Conservation (phyloP, 768 basidiomycete species). For the Rhodotorula graminis region DNA sequence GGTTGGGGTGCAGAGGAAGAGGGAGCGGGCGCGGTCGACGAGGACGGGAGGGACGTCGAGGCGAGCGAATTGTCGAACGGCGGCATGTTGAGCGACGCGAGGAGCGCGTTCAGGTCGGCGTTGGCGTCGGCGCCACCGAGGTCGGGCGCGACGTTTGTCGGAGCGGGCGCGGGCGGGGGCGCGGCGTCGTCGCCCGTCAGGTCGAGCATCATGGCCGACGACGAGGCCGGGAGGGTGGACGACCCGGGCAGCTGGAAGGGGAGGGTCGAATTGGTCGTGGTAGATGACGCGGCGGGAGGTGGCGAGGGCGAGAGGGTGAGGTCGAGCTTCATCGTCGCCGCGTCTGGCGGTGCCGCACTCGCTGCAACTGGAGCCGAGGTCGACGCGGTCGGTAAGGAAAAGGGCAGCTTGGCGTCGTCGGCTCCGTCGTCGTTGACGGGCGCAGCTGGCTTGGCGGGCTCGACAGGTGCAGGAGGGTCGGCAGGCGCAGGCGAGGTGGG, state of each 20-base stretch:
- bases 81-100: slow-evolving; percentile 21
- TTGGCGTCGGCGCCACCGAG: background rate
- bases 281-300: background rate
- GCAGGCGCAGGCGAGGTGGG: background rate
- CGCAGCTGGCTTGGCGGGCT: background rate
- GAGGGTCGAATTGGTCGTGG: background rate
- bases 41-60: background rate
- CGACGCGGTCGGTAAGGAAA: background rate
- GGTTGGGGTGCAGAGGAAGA: background rate
- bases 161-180: background rate
- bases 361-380: background rate
- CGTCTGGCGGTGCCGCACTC: background rate
- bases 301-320: slow-evolving; percentile 26
- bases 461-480: background rate
- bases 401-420: background rate
- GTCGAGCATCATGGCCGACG: background rate
- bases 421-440: background rate
- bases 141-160: background rate
- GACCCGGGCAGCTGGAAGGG: slow-evolving; percentile 3
- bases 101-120: slow-evolving; percentile 23
- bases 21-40: background rate
- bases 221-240: background rate
- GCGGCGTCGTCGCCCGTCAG: background rate
- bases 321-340: slow-evolving; percentile 4
- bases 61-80: background rate